phyloP scores from a whole-genome alignment of 257 asterid genomes.

The Solanum appendiculatum region DNA sequence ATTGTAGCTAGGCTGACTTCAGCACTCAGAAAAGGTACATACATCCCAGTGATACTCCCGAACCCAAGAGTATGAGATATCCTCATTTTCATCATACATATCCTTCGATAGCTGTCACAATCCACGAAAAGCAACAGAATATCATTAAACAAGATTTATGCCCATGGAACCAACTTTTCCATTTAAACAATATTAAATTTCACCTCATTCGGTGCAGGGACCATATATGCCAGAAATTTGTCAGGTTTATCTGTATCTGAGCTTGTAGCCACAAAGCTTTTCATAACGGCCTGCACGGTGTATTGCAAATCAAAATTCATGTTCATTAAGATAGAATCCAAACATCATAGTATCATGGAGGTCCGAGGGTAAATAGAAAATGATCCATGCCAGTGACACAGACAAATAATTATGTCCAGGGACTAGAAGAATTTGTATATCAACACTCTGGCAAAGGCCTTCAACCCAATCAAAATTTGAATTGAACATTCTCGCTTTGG shows the following conservation, averaged over 20 bases:
- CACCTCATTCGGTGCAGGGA: slow-evolving; percentile 80
- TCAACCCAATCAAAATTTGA: background rate
- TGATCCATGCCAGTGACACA: background rate
- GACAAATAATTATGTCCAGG: background rate
- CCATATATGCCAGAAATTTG: slow-evolving; percentile 91
- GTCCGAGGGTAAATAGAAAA: background rate
- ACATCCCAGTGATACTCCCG: slow-evolving; percentile 97
- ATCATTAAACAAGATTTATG: background rate
- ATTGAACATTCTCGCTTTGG: background rate
- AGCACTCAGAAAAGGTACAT: slow-evolving; percentile 16
- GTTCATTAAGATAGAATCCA: background rate
- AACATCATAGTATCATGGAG: background rate
- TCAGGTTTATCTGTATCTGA: slow-evolving; percentile 50
- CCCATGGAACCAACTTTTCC: background rate
- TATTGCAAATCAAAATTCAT: background rate
- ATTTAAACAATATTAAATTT: background rate
- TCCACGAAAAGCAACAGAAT: slow-evolving; percentile 5
- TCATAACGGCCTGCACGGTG: slow-evolving; percentile 81
- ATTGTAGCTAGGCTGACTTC: background rate
- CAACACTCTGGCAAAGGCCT: background rate
- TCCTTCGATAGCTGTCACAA: slow-evolving; percentile 76
- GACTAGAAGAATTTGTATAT: background rate
- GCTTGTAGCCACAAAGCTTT: slow-evolving; percentile 59
- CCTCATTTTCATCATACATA: slow-evolving; percentile 77
- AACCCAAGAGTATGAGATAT: slow-evolving; percentile 74